Evolutionary conservation across 2,329 filamentous ascomycete species (phyloP).

Genomic region (Xylaria sp.): DNA sequence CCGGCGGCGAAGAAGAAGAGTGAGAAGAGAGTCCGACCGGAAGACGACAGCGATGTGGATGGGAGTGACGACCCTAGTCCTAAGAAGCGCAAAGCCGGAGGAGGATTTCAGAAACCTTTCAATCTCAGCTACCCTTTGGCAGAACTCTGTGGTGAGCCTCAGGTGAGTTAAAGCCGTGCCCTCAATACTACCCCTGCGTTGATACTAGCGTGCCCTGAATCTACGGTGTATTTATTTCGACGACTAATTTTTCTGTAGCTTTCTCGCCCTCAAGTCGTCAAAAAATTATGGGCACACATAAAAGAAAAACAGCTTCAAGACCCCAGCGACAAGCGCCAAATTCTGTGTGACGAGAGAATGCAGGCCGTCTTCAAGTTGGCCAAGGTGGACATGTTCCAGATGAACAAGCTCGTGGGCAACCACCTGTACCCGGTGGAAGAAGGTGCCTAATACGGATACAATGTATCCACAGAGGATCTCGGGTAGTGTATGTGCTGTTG

Average conservation of each 20-base stretch:
- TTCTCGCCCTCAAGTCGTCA: slow-evolving; percentile 93
- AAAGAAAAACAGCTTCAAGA: slow-evolving; percentile 90
- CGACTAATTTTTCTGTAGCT: slow-evolving; percentile 64
- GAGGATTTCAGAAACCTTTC: slow-evolving; percentile 92
- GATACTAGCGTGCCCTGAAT: background rate
- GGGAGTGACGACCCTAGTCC: slow-evolving; percentile 66
- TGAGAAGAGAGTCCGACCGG: slow-evolving; percentile 76
- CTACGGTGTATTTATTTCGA: slow-evolving; percentile 11
- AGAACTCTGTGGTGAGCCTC: slow-evolving; percentile 74
- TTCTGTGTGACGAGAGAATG: slow-evolving; percentile 91
- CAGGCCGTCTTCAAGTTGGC: slow-evolving; percentile 90
- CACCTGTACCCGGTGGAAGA: slow-evolving; percentile 90
- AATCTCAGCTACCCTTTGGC: slow-evolving; percentile 76
- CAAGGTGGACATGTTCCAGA: slow-evolving; percentile 97
- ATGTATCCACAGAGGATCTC: background rate
- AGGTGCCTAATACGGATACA: slow-evolving; percentile 46
- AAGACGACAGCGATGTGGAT: slow-evolving; percentile 82
- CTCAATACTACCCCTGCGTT: background rate
- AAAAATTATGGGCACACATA: slow-evolving; percentile 96
- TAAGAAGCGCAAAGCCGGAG: slow-evolving; percentile 83
- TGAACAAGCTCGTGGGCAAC: slow-evolving; percentile 95
- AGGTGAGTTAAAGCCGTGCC: slow-evolving; percentile 57
- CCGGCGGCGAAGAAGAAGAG: slow-evolving; percentile 75
- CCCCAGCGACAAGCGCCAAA: slow-evolving; percentile 89
- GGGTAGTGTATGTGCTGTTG: background rate